Percentiles rank a stretch among this genome's conserved stretches.
Conservation (phyloP, 768 basidiomycete genomes). For the Xanthoconium stramineum region DNA sequence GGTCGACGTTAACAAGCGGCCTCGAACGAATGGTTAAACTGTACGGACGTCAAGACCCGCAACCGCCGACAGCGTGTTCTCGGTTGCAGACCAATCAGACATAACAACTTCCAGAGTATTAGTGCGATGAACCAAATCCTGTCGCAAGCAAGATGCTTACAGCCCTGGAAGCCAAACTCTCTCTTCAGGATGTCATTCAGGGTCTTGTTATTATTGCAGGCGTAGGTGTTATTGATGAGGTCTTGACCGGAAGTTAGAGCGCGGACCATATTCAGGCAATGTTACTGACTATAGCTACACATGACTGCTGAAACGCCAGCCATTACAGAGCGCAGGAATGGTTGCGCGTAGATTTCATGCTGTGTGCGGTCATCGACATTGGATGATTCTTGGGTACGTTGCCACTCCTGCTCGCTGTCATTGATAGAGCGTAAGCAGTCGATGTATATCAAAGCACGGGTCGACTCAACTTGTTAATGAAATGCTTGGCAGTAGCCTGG, state of each 20-base stretch:
- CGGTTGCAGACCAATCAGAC: conserved; percentile 68
- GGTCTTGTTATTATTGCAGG: conserved; percentile 60
- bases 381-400: conserved; percentile 31
- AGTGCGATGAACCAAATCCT: neutral
- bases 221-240: conserved; percentile 56
- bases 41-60: conserved; percentile 56
- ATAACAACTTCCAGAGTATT: conserved; percentile 37
- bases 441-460: neutral
- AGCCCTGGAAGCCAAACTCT: conserved; percentile 67
- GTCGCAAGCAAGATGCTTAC: conserved; percentile 27
- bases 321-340: conserved; percentile 57
- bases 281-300: conserved; percentile 52
- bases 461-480: conserved; percentile 59
- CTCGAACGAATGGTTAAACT: neutral
- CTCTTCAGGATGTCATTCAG: conserved; percentile 62
- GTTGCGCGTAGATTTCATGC: conserved; percentile 58
- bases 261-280: neutral
- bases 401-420: conserved; percentile 36
- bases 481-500: conserved; percentile 86
- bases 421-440: neutral
- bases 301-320: conserved; percentile 65
- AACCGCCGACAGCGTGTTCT: conserved; percentile 46
- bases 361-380: conserved; percentile 42
- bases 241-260: conserved; percentile 29
- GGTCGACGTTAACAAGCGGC: neutral